These are phyloP conservation scores for Boletus pseudo-olivaceus DNA, from an alignment of 768 basidiomycete genomes.

Conservation along the genomic window DNA sequence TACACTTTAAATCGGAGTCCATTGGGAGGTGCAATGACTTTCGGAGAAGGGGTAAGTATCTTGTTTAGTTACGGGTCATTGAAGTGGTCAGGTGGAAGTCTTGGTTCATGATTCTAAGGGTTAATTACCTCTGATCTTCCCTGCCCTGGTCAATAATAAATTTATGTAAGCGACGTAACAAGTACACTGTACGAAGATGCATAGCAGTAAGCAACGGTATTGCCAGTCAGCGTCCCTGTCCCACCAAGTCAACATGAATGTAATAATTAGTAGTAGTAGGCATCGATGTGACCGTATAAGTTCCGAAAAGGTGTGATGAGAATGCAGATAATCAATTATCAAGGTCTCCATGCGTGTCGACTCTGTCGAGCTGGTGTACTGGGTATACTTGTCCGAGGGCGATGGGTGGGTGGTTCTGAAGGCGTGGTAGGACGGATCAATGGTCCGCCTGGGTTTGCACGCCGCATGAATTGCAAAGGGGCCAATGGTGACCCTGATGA, in stretches of 20 bases:
- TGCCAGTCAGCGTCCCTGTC: slow-evolving; percentile 25
- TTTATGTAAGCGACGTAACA: slow-evolving; percentile 20
- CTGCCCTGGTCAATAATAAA: neutral
- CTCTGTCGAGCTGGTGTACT: slow-evolving; percentile 42
- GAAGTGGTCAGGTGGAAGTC: neutral
- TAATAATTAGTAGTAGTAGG: slow-evolving; percentile 26
- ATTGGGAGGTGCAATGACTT: slow-evolving; percentile 32
- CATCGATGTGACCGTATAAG: slow-evolving; percentile 10
- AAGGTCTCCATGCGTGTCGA: slow-evolving; percentile 62
- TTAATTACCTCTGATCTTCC: slow-evolving; percentile 1
- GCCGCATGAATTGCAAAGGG: slow-evolving; percentile 81
- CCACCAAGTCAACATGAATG: slow-evolving; percentile 29
- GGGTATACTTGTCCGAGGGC: slow-evolving; percentile 38
- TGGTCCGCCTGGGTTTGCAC: slow-evolving; percentile 60
- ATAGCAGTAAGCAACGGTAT: slow-evolving; percentile 19
- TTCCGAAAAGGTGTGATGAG: slow-evolving; percentile 17
- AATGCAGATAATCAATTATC: slow-evolving; percentile 22
- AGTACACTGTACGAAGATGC: slow-evolving; percentile 27
- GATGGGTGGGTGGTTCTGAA: slow-evolving; percentile 53
- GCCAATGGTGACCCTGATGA: slow-evolving; percentile 71
- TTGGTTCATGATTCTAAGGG: neutral
- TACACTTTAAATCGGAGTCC: slow-evolving; percentile 78
- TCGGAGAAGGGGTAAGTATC: neutral
- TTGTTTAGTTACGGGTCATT: neutral
- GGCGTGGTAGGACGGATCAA: slow-evolving; percentile 59